Evolutionary conservation across 2,329 filamentous ascomycete species (phyloP).

Genomic region (Zymoseptoria brevis): DNA sequence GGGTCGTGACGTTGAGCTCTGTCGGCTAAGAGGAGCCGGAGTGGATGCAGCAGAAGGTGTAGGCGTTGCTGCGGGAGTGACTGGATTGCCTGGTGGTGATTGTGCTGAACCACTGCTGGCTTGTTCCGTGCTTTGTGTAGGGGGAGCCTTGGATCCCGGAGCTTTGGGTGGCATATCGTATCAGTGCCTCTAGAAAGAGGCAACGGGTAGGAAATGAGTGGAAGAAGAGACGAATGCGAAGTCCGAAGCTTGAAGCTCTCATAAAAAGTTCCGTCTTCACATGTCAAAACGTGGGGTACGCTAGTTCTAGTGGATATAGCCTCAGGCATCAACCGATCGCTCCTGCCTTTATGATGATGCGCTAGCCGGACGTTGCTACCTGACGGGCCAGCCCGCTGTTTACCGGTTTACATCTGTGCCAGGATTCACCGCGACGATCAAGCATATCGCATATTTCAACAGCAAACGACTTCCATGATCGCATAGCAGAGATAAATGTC

Average conservation of each 20-base stretch:
- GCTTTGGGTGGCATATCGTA: background rate
- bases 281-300: background rate
- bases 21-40: background rate
- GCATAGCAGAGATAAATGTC: background rate
- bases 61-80: slow-evolving; percentile 9
- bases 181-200: background rate
- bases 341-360: too few species aligned
- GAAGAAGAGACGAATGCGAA: background rate
- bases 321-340: too few species aligned
- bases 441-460: background rate
- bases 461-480: background rate
- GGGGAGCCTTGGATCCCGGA: background rate
- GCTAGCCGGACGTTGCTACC: too few species aligned
- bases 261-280: background rate
- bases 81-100: background rate
- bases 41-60: slow-evolving; percentile 4
- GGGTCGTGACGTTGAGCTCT: slow-evolving; percentile 7
- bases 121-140: background rate
- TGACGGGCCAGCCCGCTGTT: background rate
- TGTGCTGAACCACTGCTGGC: background rate
- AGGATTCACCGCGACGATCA: background rate
- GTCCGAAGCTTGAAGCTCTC: background rate
- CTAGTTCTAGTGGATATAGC: too few species aligned
- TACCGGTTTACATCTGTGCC: background rate
- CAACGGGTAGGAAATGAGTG: background rate